Conservation (phyloP, 306 rosid species). For the Vigna angularis region DNA sequence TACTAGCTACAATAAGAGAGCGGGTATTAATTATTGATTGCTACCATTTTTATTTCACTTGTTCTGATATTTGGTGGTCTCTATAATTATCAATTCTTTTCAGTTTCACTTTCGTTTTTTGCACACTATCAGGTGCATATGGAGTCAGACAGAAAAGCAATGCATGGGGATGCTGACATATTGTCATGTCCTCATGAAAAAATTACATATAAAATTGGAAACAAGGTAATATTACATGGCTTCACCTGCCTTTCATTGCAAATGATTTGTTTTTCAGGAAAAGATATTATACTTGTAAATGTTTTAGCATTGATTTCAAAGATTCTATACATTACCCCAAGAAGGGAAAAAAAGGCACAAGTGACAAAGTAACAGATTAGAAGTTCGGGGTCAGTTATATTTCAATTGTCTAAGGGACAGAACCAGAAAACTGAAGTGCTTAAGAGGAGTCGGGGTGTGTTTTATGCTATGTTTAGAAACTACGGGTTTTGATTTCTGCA, state of each 20-base stretch:
- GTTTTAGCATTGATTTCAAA: conserved; percentile 12
- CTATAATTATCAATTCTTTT: conserved; percentile 24
- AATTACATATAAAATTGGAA: conserved; percentile 82
- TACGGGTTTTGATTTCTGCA: neutral
- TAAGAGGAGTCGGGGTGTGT: conserved; percentile 24
- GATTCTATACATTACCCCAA: conserved; percentile 16
- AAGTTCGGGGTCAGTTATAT: conserved; percentile 15
- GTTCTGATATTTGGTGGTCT: conserved; percentile 39
- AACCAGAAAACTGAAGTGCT: conserved; percentile 7
- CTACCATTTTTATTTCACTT: conserved; percentile 23
- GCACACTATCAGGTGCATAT: conserved; percentile 82
- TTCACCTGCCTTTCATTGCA: conserved; percentile 18
- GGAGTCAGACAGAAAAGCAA: conserved; percentile 88
- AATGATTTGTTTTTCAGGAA: conserved; percentile 22
- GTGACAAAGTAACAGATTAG: conserved; percentile 7
- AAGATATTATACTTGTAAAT: conserved; percentile 13
- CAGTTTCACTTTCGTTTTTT: conserved; percentile 39
- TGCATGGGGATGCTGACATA: conserved; percentile 65
- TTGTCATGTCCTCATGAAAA: conserved; percentile 66
- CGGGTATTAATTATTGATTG: conserved; percentile 60
- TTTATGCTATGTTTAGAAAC: conserved; percentile 5
- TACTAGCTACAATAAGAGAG: conserved; percentile 91
- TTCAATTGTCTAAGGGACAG: conserved; percentile 21
- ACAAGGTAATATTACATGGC: conserved; percentile 67
- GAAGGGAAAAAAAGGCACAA: conserved; percentile 23